Percentiles rank a stretch among this genome's conserved stretches.
Evolutionary conservation across 768 basidiomycete species (phyloP).

Genomic region (Russula lepida): DNA sequence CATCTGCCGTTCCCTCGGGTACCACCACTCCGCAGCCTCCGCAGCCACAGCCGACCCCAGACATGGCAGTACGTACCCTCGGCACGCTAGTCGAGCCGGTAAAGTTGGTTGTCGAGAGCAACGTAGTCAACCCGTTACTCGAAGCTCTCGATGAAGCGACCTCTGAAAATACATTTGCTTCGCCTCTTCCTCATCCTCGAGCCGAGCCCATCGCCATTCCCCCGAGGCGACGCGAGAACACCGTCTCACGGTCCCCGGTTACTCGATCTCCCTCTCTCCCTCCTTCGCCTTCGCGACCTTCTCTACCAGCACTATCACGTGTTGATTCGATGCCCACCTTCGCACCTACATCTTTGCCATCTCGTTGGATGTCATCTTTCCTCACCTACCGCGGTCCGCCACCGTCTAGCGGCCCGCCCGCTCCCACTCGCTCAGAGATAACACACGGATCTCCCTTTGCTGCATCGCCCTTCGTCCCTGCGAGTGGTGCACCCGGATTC

Average conservation of each 20-base stretch:
- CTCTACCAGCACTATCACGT: conserved; percentile 32
- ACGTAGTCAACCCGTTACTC: background rate
- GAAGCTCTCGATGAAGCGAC: conserved; percentile 18
- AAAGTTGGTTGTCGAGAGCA: background rate
- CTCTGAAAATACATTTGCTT: conserved; percentile 5
- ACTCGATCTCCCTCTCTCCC: conserved; percentile 28
- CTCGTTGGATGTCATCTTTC: conserved; percentile 44
- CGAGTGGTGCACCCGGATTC: conserved; percentile 71
- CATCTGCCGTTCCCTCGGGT: background rate
- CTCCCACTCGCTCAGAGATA: conserved; percentile 20
- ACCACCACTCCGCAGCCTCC: conserved; percentile 17
- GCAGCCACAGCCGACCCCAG: background rate
- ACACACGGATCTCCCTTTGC: conserved; percentile 47
- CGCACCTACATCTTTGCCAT: conserved; percentile 38
- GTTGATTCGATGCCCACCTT: conserved; percentile 29
- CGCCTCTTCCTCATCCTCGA: background rate
- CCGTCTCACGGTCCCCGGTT: conserved; percentile 12
- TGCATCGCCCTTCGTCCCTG: conserved; percentile 36
- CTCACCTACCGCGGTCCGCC: conserved; percentile 27
- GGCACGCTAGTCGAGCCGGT: background rate
- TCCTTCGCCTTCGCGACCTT: conserved; percentile 28
- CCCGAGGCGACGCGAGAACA: background rate
- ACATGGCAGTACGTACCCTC: background rate
- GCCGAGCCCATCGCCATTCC: background rate
- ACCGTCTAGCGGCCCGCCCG: conserved; percentile 11